Evolutionary conservation across 2,329 filamentous ascomycete genomes (phyloP).

Genomic region (Fusarium sp.): DNA sequence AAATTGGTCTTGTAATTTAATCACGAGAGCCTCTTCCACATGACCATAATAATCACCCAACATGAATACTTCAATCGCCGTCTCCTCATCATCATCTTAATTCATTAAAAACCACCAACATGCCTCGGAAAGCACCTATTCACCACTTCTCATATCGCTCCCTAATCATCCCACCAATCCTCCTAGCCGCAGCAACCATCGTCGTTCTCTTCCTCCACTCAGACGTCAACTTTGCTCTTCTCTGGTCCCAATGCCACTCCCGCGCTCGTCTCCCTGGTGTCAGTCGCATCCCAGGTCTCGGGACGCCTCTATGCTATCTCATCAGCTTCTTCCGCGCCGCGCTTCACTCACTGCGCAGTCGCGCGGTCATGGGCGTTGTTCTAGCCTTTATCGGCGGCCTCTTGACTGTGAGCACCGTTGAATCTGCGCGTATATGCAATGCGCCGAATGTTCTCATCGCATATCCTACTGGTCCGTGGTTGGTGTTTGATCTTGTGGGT

Average conservation of each 20-base stretch:
- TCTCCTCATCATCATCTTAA: no score
- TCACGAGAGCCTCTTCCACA: constrained; percentile 34
- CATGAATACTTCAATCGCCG: neutral
- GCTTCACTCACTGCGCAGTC: constrained; percentile 52
- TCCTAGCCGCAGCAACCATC: constrained; percentile 56
- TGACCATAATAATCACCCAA: neutral
- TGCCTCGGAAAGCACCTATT: constrained; percentile 54
- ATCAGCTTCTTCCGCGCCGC: constrained; percentile 60
- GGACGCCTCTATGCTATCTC: constrained; percentile 59
- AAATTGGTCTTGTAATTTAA: constrained; percentile 17
- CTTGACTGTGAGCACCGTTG: constrained; percentile 59
- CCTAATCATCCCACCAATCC: constrained; percentile 58
- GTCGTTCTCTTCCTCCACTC: constrained; percentile 55
- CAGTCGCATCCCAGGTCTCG: constrained; percentile 56
- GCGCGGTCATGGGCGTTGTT: constrained; percentile 53
- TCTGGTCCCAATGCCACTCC: constrained; percentile 64
- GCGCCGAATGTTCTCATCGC: constrained; percentile 48
- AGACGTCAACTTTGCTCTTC: constrained; percentile 61
- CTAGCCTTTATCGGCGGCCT: constrained; percentile 58
- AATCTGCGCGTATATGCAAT: constrained; percentile 58
- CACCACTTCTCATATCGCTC: constrained; percentile 63
- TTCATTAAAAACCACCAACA: neutral
- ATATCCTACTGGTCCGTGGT: constrained; percentile 54
- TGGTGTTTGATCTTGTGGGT: constrained; percentile 59
- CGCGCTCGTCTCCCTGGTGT: constrained; percentile 56